These are phyloP conservation scores for Paecilomyces dactylethromorphus DNA, from an alignment of 2,329 filamentous ascomycete species.

Conservation along the genomic window DNA sequence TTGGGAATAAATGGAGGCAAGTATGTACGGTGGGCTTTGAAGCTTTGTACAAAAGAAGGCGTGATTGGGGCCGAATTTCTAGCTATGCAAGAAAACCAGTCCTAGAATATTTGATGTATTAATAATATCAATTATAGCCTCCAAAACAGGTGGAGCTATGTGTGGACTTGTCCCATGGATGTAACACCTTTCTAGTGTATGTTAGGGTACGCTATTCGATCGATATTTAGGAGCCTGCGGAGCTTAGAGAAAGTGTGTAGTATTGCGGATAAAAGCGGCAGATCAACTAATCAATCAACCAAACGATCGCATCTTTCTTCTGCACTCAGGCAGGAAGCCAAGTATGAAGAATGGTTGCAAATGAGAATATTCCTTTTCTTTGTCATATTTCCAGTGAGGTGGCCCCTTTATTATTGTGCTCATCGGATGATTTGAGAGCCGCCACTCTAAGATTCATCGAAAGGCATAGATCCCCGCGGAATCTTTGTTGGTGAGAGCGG, in stretches of 20 bases:
- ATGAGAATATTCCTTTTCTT: background rate
- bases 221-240: no score
- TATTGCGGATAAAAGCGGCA: no score
- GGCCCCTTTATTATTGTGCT: background rate
- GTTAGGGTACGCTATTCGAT: no score
- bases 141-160: background rate
- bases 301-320: background rate
- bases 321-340: background rate
- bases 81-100: background rate
- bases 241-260: no score
- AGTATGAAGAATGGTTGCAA: background rate
- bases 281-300: no score
- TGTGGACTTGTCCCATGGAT: no score
- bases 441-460: constrained; percentile 14
- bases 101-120: background rate
- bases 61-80: background rate
- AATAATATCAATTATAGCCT: background rate
- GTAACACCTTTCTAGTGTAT: no score
- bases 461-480: constrained; percentile 29
- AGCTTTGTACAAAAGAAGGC: background rate
- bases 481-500: constrained; percentile 17
- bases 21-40: background rate
- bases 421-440: background rate
- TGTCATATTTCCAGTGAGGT: background rate
- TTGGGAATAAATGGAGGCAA: background rate